Conservation (phyloP, 2,329 filamentous ascomycete species). For the Fusarium sp. region DNA sequence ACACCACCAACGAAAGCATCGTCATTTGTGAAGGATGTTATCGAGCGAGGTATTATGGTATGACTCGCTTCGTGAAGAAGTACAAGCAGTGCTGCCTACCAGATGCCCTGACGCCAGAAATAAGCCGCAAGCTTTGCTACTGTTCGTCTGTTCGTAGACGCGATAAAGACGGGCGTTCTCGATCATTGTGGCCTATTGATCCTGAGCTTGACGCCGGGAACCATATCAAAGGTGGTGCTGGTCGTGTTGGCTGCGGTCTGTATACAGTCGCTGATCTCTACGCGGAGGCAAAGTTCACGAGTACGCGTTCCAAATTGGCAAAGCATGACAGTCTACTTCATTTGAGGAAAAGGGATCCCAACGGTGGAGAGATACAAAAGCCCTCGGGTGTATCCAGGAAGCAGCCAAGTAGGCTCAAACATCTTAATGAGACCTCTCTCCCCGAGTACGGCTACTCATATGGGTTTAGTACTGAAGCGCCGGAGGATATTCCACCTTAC, state of each 20-base stretch:
- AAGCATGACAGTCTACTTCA: conserved; percentile 23
- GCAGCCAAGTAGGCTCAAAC: conserved; percentile 10
- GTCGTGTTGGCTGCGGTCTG: conserved; percentile 14
- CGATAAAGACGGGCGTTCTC: conserved; percentile 32
- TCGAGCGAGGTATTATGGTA: conserved; percentile 47
- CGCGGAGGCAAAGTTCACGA: conserved; percentile 46
- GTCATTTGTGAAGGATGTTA: conserved; percentile 55
- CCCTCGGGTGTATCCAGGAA: neutral
- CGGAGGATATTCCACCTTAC: conserved; percentile 49
- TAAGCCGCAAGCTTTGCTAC: conserved; percentile 47
- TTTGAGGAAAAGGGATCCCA: conserved; percentile 5
- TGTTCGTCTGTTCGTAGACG: conserved; percentile 40
- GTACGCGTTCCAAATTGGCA: conserved; percentile 22
- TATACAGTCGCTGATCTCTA: conserved; percentile 32
- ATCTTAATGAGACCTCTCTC: conserved; percentile 18
- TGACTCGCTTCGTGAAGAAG: conserved; percentile 48
- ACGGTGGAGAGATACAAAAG: conserved; percentile 3
- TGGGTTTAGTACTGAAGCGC: conserved; percentile 25
- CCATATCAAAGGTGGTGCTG: conserved; percentile 29
- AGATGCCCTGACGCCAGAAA: conserved; percentile 43
- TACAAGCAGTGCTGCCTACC: conserved; percentile 54
- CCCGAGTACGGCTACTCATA: conserved; percentile 42
- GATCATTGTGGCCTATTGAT: conserved; percentile 40
- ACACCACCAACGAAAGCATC: conserved; percentile 8
- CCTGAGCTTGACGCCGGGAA: neutral